Percentiles rank a stretch among this genome's conserved stretches.
Conservation (phyloP, 352 stramenopile species). For the Globisporangium emineosum region DNA sequence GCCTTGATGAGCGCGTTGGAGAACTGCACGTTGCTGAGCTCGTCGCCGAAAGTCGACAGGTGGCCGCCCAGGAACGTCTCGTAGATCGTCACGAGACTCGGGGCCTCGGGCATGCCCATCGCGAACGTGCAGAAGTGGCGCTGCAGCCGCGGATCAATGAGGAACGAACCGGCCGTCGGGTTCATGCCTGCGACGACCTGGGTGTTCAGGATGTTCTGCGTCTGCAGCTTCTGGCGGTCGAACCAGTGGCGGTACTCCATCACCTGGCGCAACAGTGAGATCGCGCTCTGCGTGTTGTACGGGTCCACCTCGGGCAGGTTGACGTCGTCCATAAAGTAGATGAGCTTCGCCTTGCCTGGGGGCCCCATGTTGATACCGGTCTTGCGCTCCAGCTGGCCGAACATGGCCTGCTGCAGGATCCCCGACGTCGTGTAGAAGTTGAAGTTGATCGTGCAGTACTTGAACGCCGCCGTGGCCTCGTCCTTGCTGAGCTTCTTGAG, state of each 20-base stretch:
- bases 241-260: conserved; percentile 96
- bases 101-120: conserved; percentile 92
- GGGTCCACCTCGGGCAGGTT: conserved; percentile 95
- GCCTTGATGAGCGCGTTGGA: conserved; percentile 92
- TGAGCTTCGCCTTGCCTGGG: conserved; percentile 89
- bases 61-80: conserved; percentile 95
- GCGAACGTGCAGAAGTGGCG: conserved; percentile 96
- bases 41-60: conserved; percentile 87
- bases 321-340: conserved; percentile 97
- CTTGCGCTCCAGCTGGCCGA: conserved; percentile 93
- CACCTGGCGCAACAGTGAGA: conserved; percentile 93
- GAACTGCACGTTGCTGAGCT: conserved; percentile 86
- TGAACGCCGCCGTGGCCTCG: conserved; percentile 75
- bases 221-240: conserved; percentile 90
- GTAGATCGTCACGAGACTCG: conserved; percentile 95
- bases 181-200: conserved; percentile 97
- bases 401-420: conserved; percentile 93
- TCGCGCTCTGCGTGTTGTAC: conserved; percentile 95
- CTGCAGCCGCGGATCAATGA: conserved; percentile 93
- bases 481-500: conserved; percentile 91
- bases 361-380: conserved; percentile 92
- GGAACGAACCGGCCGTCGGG: conserved; percentile 92
- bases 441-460: conserved; percentile 94
- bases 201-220: conserved; percentile 94
- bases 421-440: conserved; percentile 97